Evolutionary conservation across 768 basidiomycete genomes (phyloP), one percentile per base, ranked within the genome.

Genomic region (Pleurotus eryngii): DNA sequence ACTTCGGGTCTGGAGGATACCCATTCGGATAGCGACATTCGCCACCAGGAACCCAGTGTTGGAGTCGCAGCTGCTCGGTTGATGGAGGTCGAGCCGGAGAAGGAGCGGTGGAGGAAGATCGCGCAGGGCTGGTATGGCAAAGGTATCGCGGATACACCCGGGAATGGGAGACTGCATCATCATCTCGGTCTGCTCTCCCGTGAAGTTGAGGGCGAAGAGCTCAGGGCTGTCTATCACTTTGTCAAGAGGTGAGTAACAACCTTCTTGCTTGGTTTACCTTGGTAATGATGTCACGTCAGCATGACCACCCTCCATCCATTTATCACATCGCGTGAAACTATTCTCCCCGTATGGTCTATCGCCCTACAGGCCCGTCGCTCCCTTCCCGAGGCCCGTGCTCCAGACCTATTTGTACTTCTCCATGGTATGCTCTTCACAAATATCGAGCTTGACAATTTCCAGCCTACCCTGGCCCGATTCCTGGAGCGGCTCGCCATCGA

Each of bases 381-480:
- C 14, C 79, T 80, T 8, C 88, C 95, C 2, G 94, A 96, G 61
- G 84, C 90, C 4, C 76, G 74, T 1, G 80, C 79, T 0, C 71
- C 88, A 0, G 93, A 95, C 22, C 79, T 97, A 0, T 99, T 98
- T 62, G 84, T 98, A 30, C 83, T 93, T 9, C 76, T 99, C 0
- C 97, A 98, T 58, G 95, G 97, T 24, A 95, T 98, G 94, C 80
- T 99, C 1, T 98, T 98, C 74, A 98, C 97, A 12, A 88, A 90
- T 61, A 93, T 97, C 61, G 83, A 95, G 61, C 84, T 99, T 24
- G 97, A 99, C 69, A 90, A 95, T 68, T 98, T 98, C 67, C 73
- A 82, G 43, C 78, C 86, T 11, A 87, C 87, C 0, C 81, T 95
- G 22, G 89, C 87, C 1, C 87, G 93, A 17, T 90, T 95, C 68